Evolutionary conservation across 495 filamentous ascomycete species (phyloP).

Genomic region (Penicillium cataractarum): DNA sequence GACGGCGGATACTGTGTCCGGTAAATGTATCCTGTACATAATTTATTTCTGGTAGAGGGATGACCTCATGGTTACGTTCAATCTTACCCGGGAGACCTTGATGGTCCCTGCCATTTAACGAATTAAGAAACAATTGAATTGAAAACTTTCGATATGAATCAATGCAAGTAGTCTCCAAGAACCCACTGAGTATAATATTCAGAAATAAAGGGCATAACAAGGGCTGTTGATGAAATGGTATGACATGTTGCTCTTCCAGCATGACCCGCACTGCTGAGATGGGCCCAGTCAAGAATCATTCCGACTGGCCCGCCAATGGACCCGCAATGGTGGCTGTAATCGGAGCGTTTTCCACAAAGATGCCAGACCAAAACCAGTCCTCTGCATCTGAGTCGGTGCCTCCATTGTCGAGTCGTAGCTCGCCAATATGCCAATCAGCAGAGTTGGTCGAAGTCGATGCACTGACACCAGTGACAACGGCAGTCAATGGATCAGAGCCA

Average conservation of each 20-base stretch:
- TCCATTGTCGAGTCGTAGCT: constrained; percentile 65
- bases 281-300: not conserved
- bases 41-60: not conserved
- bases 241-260: not conserved
- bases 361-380: constrained; percentile 75
- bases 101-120: not conserved
- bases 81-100: not conserved
- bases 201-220: not conserved
- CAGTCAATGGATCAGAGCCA: constrained; percentile 57
- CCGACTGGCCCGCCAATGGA: constrained; percentile 26
- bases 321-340: constrained; percentile 63
- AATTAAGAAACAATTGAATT: not conserved
- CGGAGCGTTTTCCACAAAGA: constrained; percentile 67
- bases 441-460: constrained; percentile 67
- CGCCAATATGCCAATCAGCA: constrained; percentile 74
- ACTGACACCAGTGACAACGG: constrained; percentile 59
- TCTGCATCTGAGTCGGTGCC: constrained; percentile 53
- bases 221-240: not conserved
- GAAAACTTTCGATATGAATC: not conserved
- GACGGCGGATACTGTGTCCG: constrained; percentile 64
- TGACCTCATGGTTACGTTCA: not conserved
- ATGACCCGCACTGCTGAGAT: too few species aligned
- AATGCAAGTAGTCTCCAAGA: not conserved
- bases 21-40: constrained; percentile 28
- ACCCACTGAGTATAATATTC: not conserved